Base-by-base conservation (phyloP, 2,329 filamentous ascomycete species). In the Sordariomycetes sp. region DNA sequence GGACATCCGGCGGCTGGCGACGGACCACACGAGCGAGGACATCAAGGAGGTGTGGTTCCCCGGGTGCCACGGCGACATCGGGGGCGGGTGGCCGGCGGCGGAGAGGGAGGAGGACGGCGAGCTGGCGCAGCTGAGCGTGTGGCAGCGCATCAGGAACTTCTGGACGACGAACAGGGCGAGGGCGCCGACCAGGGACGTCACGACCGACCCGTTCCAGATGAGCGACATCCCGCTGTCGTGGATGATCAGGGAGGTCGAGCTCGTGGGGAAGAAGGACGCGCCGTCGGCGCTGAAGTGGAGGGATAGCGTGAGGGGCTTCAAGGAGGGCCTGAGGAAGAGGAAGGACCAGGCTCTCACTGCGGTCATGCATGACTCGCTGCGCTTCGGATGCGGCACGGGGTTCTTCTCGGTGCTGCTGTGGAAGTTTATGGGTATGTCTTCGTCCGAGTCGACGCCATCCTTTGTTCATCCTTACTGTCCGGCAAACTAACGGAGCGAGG, bases 31-130 rank as follows among this genome's bases (percentile, higher is more conserved):
- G 11, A 60, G 67, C 1, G 74, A 77, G 34, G 72, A 77, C 63
- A 87, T 93, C 54, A 81, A 89, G 60, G 89, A 94, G 65, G 80
- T 93, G 1, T 89, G 87, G 86, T 94, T 94, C 65, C 78, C 88
- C 0, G 89, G 89, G 10, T 85, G 86, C 12, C 89, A 95, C 62
- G 89, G 83, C 1, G 89, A 93, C 61, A 83, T 92, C 34, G 89
- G 89, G 1, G 89, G 89, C 11, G 89, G 89, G 0, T 82, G 78
- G 74, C 71, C 71, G 0, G 68, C 71, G 10, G 63, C 65, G 7
- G 64, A 65, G 4, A 61, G 63, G 22, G 59, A 68, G 3, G 59
- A 62, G 1, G 57, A 68, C 7, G 65, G 68, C 7, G 58, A 66
- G 2, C 67, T 66, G 62, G 69, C 65, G 0, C 51, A 69, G 28